phyloP scores from a whole-genome alignment of 148 eudicot genomes.

The Camellia sinensis region DNA sequence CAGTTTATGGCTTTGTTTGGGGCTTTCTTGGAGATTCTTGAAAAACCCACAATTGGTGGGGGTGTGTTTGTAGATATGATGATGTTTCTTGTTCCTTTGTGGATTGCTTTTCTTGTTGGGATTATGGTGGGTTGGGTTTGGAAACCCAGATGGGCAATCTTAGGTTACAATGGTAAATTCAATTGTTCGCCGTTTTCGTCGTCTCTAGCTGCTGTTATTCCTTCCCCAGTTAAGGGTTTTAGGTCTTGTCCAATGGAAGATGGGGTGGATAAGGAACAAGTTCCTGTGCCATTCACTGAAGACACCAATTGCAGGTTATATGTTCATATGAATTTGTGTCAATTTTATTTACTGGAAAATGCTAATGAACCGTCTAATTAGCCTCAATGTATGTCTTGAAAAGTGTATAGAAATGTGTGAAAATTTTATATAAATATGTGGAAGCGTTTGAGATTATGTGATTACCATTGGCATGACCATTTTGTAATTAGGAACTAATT shows the following conservation, averaged over 20 bases:
- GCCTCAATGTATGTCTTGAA: too few relatives aligned
- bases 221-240: constrained; percentile 30
- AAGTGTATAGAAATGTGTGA: too few relatives aligned
- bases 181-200: constrained; percentile 41
- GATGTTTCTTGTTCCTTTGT: constrained; percentile 56
- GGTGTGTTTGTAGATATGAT: constrained; percentile 42
- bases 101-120: constrained; percentile 79
- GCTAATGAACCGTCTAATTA: too few relatives aligned
- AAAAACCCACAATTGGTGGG: constrained; percentile 50
- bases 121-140: constrained; percentile 81
- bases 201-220: constrained; percentile 10
- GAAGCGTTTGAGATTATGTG: too few relatives aligned
- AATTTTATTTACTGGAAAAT: neutral
- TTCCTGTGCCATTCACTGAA: constrained; percentile 8
- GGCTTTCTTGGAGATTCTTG: constrained; percentile 42
- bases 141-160: constrained; percentile 77
- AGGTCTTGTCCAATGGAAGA: constrained; percentile 21
- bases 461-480: too few relatives aligned
- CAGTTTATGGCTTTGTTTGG: constrained; percentile 48
- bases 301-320: constrained; percentile 38
- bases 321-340: neutral
- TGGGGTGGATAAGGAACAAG: constrained; percentile 23
- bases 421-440: too few relatives aligned
- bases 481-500: too few relatives aligned
- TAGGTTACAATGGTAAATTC: constrained; percentile 36